Evolutionary conservation across 768 basidiomycete species (phyloP), one percentile per base, ranked within the genome.

Genomic region (Tulasnella sp.): DNA sequence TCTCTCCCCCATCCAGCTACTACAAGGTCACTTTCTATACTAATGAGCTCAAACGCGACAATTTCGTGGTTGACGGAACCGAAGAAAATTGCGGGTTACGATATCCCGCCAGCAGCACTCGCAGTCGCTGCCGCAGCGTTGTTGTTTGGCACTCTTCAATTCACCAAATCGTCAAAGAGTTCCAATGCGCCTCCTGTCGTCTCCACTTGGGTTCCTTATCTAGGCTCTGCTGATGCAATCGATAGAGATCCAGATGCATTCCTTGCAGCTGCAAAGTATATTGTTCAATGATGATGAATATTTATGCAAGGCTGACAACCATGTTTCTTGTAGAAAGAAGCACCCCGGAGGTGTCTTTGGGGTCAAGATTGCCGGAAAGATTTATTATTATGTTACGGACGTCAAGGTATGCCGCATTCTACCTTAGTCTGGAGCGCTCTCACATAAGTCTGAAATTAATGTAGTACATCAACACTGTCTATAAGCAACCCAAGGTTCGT

Each of bases 401-500:
- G 16, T 46, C 42, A 13, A 20, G 19, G 34, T 35, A 35, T 12
- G 34, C 12, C 34, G 19, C 34, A 19, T 12, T 12, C 34, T 35
- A 12, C 37, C 20, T 34, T 12, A 7, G 20, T 5, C 1, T n/a
- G n/a, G n/a, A n/a, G n/a, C n/a, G n/a, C n/a, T n/a, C n/a, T 35
- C 19, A 12, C 34, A 12, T 35, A 19, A 35, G 12, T 12, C 19
- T 12, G 34, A 12, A 19, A 19, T 35, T 31, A 9, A 28, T 15
- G 5, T 16, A 53, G 51, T 24, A 45, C 28, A 45, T 53, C 43
- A 45, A 53, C 10, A 32, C 44, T 13, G 37, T 53, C 12, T 45
- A 53, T 37, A 46, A 46, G 15, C 45, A 53, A n/a, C 51, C 43
- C 16, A 53, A 48, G 44, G 51, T 46, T 12, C 47, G 3, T 34